These are phyloP conservation scores for Phytophthora sp. DNA, from an alignment of 352 stramenopile genomes.

Conservation along the genomic window DNA sequence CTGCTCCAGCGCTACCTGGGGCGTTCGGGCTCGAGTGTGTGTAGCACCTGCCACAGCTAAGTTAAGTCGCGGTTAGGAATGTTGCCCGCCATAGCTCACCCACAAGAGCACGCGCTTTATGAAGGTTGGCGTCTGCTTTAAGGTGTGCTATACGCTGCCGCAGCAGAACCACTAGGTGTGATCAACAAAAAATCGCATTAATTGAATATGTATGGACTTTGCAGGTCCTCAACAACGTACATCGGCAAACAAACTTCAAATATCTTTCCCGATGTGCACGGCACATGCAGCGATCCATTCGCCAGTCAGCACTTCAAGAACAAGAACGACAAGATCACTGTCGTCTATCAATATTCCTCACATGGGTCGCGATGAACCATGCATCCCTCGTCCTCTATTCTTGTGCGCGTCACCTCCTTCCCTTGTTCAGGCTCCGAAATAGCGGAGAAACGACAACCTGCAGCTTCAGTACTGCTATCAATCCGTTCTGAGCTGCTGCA, in stretches of 20 bases:
- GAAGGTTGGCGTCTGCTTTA: neutral
- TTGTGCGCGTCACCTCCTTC: conserved; percentile 12
- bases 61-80: conserved; percentile 10
- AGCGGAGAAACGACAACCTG: conserved; percentile 27
- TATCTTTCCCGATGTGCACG: too few species aligned
- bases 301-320: too few species aligned
- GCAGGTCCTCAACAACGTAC: too few species aligned
- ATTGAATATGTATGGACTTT: conserved; percentile 30
- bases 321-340: neutral
- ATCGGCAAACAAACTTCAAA: too few species aligned
- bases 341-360: conserved; percentile 25
- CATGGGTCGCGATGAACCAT: too few species aligned
- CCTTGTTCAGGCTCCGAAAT: conserved; percentile 21
- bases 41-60: conserved; percentile 36
- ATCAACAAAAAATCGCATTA: conserved; percentile 16
- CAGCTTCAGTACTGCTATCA: conserved; percentile 3
- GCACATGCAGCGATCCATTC: too few species aligned
- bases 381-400: conserved; percentile 34
- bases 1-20: conserved; percentile 62
- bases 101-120: neutral
- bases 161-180: conserved; percentile 1
- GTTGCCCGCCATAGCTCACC: neutral
- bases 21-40: conserved; percentile 28
- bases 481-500: neutral
- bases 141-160: neutral